phyloP scores from a whole-genome alignment of 208 protist species.

The Trypanosoma lewisi region DNA sequence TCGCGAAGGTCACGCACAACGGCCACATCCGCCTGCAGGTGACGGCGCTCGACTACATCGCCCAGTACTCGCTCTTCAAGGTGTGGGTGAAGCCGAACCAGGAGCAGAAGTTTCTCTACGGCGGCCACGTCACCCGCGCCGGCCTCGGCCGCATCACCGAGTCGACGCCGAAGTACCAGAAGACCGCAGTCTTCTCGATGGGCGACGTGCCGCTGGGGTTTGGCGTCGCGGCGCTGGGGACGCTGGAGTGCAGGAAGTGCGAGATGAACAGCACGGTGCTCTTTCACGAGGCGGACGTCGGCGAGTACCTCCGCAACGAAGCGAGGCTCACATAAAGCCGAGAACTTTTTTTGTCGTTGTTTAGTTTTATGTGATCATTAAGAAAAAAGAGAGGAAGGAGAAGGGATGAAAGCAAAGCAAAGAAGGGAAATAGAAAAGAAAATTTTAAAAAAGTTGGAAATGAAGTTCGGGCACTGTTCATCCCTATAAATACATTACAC shows the following conservation, averaged over 20 bases:
- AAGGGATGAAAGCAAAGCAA: background rate
- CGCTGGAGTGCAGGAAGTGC: slow-evolving; percentile 94
- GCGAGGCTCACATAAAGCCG: slow-evolving; percentile 84
- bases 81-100: slow-evolving; percentile 99
- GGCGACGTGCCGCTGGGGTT: slow-evolving; percentile 97
- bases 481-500: background rate
- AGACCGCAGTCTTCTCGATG: slow-evolving; percentile 97
- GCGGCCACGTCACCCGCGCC: slow-evolving; percentile 97
- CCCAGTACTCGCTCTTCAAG: slow-evolving; percentile 95
- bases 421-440: slow-evolving; percentile 7
- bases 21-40: slow-evolving; percentile 89
- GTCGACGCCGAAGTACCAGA: slow-evolving; percentile 96
- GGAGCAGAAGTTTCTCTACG: slow-evolving; percentile 99
- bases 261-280: slow-evolving; percentile 96
- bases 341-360: background rate
- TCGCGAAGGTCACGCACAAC: slow-evolving; percentile 90
- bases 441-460: no score
- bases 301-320: slow-evolving; percentile 98
- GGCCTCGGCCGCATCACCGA: slow-evolving; percentile 98
- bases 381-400: background rate
- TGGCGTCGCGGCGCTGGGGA: slow-evolving; percentile 95
- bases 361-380: background rate
- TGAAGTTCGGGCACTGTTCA: no score
- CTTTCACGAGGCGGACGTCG: slow-evolving; percentile 98
- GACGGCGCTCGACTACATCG: slow-evolving; percentile 90